phyloP scores from a whole-genome alignment of 106 monocot genomes.

The Triglochin maritima region DNA sequence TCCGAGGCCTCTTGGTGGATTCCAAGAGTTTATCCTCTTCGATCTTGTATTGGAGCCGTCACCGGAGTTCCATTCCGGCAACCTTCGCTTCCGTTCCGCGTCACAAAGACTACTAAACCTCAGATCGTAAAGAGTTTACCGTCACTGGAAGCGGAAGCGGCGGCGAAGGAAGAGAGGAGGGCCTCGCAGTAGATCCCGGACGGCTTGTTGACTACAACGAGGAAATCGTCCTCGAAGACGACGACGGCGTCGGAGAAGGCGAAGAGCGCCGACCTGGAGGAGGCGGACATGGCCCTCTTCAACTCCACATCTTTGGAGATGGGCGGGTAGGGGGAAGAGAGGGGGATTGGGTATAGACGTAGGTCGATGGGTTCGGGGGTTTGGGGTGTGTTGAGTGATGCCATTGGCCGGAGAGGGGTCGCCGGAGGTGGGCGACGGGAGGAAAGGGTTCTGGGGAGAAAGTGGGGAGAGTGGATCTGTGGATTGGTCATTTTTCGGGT shows the following conservation, averaged over 20 bases:
- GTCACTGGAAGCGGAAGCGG: slow-evolving; percentile 2
- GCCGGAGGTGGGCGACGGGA: background rate
- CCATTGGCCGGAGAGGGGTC: background rate
- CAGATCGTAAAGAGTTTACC: background rate
- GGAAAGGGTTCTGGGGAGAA: background rate
- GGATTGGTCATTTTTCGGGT: too few species aligned
- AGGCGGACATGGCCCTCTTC: slow-evolving; percentile 61
- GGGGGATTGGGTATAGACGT: slow-evolving; percentile 34
- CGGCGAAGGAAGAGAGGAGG: slow-evolving; percentile 34
- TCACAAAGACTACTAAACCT: too few species aligned
- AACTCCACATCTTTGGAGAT: slow-evolving; percentile 67
- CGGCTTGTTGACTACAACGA: slow-evolving; percentile 75
- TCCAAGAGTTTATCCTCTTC: too few species aligned
- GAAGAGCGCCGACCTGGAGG: slow-evolving; percentile 45
- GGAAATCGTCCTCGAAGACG: slow-evolving; percentile 77
- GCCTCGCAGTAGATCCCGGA: slow-evolving; percentile 84
- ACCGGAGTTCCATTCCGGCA: too few species aligned
- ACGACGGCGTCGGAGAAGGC: slow-evolving; percentile 17
- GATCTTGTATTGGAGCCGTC: too few species aligned
- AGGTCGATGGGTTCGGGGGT: background rate
- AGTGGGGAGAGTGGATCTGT: background rate
- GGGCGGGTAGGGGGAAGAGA: slow-evolving; percentile 77
- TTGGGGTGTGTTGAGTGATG: background rate
- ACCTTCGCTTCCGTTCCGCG: too few species aligned
- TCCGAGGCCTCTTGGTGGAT: too few species aligned